Evolutionary conservation across 2,329 filamentous ascomycete species (phyloP).

Genomic region (Colletotrichum viniferum): DNA sequence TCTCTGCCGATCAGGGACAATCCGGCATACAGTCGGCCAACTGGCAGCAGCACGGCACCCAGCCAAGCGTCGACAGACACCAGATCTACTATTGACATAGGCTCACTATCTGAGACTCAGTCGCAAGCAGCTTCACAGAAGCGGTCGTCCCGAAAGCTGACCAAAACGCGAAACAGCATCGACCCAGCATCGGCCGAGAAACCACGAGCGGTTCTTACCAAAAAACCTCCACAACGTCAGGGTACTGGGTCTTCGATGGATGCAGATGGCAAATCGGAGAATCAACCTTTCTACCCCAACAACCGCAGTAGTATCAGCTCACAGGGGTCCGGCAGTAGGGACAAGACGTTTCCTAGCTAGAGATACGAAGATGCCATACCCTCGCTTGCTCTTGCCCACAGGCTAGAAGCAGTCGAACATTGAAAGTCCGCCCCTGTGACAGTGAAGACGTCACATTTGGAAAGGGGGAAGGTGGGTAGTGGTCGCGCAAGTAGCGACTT

Average conservation of each 20-base stretch:
- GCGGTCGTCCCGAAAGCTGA: slow-evolving; percentile 45
- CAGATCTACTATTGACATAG: slow-evolving; percentile 30
- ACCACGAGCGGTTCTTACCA: slow-evolving; percentile 39
- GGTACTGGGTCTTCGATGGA: slow-evolving; percentile 26
- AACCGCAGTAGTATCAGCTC: slow-evolving; percentile 13
- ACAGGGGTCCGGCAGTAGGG: slow-evolving; percentile 11
- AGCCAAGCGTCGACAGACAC: slow-evolving; percentile 39
- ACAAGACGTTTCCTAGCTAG: slow-evolving; percentile 2
- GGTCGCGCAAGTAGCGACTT: neutral
- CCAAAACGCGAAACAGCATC: slow-evolving; percentile 43
- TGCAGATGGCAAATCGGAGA: slow-evolving; percentile 9
- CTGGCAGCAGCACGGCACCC: slow-evolving; percentile 23
- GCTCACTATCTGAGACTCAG: slow-evolving; percentile 26
- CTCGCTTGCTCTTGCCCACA: neutral
- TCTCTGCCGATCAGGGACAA: slow-evolving; percentile 27
- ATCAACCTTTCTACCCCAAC: neutral
- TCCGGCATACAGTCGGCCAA: slow-evolving; percentile 24
- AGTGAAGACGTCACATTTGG: neutral
- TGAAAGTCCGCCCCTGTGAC: neutral
- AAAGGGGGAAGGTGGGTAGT: neutral
- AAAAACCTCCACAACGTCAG: slow-evolving; percentile 38
- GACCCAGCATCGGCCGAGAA: slow-evolving; percentile 35
- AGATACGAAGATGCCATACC: neutral
- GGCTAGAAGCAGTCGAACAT: neutral
- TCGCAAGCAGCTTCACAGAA: slow-evolving; percentile 29